These are phyloP conservation scores for Leccinum aurantiacum DNA, from an alignment of 768 basidiomycete species.

Conservation along the genomic window DNA sequence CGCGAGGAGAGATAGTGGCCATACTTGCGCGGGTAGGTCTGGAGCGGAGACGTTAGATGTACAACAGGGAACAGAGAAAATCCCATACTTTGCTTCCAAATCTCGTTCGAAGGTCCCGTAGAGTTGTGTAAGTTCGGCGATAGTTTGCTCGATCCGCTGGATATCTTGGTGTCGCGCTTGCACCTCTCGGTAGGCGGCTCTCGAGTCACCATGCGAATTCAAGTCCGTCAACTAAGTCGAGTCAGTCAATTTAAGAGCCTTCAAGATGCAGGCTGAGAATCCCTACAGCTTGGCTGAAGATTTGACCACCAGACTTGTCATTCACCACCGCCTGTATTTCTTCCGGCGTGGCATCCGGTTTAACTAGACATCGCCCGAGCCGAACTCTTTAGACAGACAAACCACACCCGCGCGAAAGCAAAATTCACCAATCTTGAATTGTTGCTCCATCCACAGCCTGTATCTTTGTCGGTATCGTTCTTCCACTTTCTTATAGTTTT, in stretches of 20 bases:
- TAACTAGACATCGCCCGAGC: conserved; percentile 49
- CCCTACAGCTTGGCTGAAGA: conserved; percentile 84
- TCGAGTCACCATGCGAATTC: conserved; percentile 85
- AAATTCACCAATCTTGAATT: conserved; percentile 77
- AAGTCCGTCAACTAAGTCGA: conserved; percentile 73
- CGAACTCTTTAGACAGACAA: neutral
- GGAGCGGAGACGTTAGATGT: neutral
- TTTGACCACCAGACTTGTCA: conserved; percentile 76
- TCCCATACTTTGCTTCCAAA: conserved; percentile 77
- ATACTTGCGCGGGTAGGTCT: conserved; percentile 72
- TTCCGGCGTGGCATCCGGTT: conserved; percentile 89
- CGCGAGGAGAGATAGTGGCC: too few relatives aligned
- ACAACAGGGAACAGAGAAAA: neutral
- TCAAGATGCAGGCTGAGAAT: neutral
- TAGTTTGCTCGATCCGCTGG: conserved; percentile 89
- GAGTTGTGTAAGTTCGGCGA: conserved; percentile 92
- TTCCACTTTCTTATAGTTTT: conserved; percentile 81
- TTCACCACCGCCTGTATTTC: conserved; percentile 87
- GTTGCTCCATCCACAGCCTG: conserved; percentile 79
- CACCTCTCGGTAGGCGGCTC: conserved; percentile 90
- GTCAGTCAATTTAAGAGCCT: neutral
- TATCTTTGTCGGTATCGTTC: conserved; percentile 75
- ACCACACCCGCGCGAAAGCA: neutral
- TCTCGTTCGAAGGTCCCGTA: conserved; percentile 81
- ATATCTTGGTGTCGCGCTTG: conserved; percentile 96